Conservation (phyloP, 169 alveolate genomes). For the Plasmodium gonderi region DNA sequence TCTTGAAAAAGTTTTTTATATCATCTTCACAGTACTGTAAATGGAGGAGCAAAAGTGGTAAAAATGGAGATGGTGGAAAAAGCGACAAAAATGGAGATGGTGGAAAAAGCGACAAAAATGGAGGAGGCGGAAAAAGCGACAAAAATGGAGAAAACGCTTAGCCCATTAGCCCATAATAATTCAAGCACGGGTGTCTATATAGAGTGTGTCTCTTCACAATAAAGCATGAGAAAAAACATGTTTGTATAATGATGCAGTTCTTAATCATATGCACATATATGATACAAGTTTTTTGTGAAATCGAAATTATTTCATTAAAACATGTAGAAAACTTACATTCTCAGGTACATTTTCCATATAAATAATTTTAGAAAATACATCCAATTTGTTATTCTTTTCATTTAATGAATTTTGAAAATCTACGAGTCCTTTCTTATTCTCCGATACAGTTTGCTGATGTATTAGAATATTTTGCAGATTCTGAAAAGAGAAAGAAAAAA, state of each 20-base stretch:
- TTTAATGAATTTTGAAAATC: conserved; percentile 60
- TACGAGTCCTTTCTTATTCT: conserved; percentile 50
- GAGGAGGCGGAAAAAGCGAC: not conserved
- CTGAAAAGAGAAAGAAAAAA: not conserved
- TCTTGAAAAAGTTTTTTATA: conserved; percentile 55
- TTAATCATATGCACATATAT: too few species aligned
- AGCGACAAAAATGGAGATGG: not conserved
- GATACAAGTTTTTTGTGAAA: too few species aligned
- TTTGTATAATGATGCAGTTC: too few species aligned
- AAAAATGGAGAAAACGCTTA: not conserved
- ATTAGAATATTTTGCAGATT: conserved; percentile 17
- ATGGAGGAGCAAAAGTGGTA: not conserved
- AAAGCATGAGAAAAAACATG: too few species aligned
- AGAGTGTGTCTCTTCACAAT: too few species aligned
- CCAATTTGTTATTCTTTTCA: conserved; percentile 59
- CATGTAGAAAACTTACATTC: conserved; percentile 45
- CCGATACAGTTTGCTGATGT: conserved; percentile 16
- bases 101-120: not conserved
- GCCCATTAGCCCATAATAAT: too few species aligned
- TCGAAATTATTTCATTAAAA: too few species aligned
- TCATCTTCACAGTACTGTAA: conserved; percentile 75
- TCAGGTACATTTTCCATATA: conserved; percentile 67
- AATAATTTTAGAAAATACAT: conserved; percentile 64
- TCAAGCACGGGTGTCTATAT: too few species aligned
- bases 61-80: not conserved